These are phyloP conservation scores for Dactylellina parvicollis DNA, from an alignment of 2,329 filamentous ascomycete species.

Conservation along the genomic window DNA sequence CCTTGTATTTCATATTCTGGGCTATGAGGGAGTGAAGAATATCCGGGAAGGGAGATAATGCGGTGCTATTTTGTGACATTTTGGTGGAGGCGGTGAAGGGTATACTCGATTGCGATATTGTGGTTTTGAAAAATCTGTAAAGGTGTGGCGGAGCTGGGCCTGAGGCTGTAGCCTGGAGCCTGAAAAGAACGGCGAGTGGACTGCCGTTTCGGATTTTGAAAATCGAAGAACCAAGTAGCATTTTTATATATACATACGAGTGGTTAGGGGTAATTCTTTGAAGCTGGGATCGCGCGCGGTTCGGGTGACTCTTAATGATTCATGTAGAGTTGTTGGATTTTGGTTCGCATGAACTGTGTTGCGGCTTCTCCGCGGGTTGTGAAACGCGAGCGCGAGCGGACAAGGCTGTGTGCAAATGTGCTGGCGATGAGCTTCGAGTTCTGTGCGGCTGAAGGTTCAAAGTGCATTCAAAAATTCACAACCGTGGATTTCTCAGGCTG, in stretches of 20 bases:
- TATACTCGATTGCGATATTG: not conserved
- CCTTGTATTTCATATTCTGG: conserved; percentile 33
- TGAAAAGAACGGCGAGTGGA: not conserved
- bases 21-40: conserved; percentile 4
- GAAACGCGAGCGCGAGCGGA: too few relatives aligned
- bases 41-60: not conserved
- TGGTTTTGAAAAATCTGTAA: not conserved
- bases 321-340: not conserved
- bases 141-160: not conserved
- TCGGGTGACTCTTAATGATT: not conserved
- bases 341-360: not conserved
- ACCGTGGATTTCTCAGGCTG: too few relatives aligned
- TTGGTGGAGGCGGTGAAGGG: not conserved
- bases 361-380: not conserved
- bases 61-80: not conserved
- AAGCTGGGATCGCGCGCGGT: not conserved
- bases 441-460: too few relatives aligned
- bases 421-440: too few relatives aligned
- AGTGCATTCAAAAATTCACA: too few relatives aligned
- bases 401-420: too few relatives aligned
- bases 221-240: not conserved
- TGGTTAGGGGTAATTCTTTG: not conserved
- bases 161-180: not conserved
- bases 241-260: not conserved
- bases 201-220: not conserved